phyloP scores from a whole-genome alignment of 1,284 basidiomycete genomes.

The Chondrostereum purpureum region DNA sequence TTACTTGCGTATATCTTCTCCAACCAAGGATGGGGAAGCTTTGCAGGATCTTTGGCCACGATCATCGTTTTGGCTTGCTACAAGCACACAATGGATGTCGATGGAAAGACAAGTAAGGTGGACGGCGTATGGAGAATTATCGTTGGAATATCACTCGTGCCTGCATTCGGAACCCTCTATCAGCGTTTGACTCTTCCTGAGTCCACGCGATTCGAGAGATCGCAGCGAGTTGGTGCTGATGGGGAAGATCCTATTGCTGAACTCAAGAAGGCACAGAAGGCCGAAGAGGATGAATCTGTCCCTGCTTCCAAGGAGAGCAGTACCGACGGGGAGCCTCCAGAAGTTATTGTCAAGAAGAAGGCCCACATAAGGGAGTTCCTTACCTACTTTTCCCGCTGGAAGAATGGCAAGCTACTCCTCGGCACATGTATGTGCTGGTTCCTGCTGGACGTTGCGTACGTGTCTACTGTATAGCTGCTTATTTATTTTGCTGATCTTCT shows the following conservation, averaged over 20 bases:
- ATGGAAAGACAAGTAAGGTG: slow-evolving; percentile 45
- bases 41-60: slow-evolving; percentile 59
- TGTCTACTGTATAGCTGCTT: background rate
- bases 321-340: slow-evolving; percentile 9
- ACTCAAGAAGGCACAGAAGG: slow-evolving; percentile 27
- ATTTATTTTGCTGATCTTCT: slow-evolving; percentile 2
- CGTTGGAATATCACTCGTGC: slow-evolving; percentile 14
- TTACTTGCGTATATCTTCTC: slow-evolving; percentile 72
- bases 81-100: slow-evolving; percentile 52
- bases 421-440: slow-evolving; percentile 16
- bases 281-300: slow-evolving; percentile 14
- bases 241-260: slow-evolving; percentile 27
- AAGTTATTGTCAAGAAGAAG: slow-evolving; percentile 25
- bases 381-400: slow-evolving; percentile 15
- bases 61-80: slow-evolving; percentile 69
- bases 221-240: slow-evolving; percentile 26
- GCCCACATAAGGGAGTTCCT: slow-evolving; percentile 28
- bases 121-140: slow-evolving; percentile 29
- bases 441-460: slow-evolving; percentile 16
- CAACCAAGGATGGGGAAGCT: slow-evolving; percentile 71
- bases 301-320: slow-evolving; percentile 1
- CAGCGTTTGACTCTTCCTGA: slow-evolving; percentile 73
- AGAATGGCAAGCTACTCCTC: slow-evolving; percentile 13
- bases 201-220: slow-evolving; percentile 48
- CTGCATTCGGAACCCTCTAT: slow-evolving; percentile 25